phyloP scores from a whole-genome alignment of 2,329 filamentous ascomycete genomes.

The Coleophoma eucalyptorum region DNA sequence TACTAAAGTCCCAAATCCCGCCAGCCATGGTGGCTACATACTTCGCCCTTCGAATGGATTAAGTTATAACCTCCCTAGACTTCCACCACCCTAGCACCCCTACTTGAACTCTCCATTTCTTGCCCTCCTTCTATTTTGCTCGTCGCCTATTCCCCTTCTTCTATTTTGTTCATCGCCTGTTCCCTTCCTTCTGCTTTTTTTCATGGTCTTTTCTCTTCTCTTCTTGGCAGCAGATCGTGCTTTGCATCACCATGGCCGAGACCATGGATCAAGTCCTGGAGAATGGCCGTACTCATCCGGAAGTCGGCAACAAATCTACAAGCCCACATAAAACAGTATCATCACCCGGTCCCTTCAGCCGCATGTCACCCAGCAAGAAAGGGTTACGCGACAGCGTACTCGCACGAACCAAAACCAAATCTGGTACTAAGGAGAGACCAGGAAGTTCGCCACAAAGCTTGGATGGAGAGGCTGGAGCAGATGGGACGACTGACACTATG shows the following conservation, averaged over 20 bases:
- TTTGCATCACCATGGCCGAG: not conserved
- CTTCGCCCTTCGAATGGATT: no score
- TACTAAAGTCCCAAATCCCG: no score
- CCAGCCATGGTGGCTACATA: no score
- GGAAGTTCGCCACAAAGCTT: not conserved
- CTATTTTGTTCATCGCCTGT: no score
- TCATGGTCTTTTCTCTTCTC: no score
- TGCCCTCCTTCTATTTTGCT: not conserved
- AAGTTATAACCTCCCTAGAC: not conserved
- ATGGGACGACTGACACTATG: not conserved
- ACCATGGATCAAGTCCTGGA: slow-evolving; percentile 13
- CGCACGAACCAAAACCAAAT: not conserved
- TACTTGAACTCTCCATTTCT: not conserved
- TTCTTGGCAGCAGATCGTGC: no score
- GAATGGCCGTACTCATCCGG: slow-evolving; percentile 2
- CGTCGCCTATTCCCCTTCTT: not conserved
- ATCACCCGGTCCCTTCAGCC: not conserved
- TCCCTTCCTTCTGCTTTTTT: not conserved
- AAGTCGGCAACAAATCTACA: not conserved
- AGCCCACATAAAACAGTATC: slow-evolving; percentile 3
- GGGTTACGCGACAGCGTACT: not conserved
- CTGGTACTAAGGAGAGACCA: not conserved
- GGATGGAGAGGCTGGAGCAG: not conserved
- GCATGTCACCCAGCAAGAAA: not conserved
- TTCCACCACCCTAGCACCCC: not conserved